These are phyloP conservation scores for Geranomyces variabilis DNA, from an alignment of 192 early-diverging fungal genomes.

Conservation along the genomic window DNA sequence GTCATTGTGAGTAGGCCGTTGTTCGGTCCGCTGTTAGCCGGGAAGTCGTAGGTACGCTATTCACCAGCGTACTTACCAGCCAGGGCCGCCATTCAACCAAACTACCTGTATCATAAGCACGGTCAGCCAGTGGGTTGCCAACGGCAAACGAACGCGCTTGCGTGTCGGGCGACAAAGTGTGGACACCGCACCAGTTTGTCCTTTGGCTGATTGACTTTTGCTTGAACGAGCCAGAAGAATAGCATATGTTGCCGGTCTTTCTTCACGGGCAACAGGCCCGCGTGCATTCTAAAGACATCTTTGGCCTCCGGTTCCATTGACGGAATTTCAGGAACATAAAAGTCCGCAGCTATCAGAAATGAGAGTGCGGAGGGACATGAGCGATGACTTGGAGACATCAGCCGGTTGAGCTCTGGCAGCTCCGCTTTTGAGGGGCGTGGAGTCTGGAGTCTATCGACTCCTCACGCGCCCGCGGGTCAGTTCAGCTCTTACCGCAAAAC, in stretches of 20 bases:
- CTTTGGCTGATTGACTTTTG: constrained; percentile 20
- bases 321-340: constrained; percentile 41
- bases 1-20: no score
- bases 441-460: background rate
- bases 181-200: constrained; percentile 28
- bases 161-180: background rate
- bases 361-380: no score
- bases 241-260: constrained; percentile 22
- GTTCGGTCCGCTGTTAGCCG: no score
- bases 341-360: constrained; percentile 36
- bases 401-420: background rate
- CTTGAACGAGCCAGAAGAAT: constrained; percentile 53
- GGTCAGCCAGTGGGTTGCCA: background rate
- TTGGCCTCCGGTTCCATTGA: constrained; percentile 22
- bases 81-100: constrained; percentile 67
- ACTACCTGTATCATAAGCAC: constrained; percentile 36
- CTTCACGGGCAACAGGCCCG: constrained; percentile 33
- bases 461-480: background rate
- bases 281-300: constrained; percentile 44
- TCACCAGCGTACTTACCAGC: background rate
- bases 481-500: constrained; percentile 3
- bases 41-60: no score
- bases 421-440: background rate
- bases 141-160: background rate
- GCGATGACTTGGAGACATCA: background rate